Base-by-base conservation (phyloP, 2,329 filamentous ascomycete species). In the Cordyceps pruinosa region DNA sequence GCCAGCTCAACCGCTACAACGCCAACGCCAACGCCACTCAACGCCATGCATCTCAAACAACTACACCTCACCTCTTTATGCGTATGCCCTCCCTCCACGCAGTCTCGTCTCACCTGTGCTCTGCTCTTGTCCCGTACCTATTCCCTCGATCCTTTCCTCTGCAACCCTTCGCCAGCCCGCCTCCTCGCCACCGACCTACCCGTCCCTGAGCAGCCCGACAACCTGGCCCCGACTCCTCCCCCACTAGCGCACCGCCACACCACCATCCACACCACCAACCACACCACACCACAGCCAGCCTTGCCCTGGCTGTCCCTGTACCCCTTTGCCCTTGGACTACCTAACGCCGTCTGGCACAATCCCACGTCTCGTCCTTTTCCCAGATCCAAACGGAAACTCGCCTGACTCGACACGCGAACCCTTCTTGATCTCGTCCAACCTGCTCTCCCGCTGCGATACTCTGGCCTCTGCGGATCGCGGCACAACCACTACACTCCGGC, bases 271-370 rank as follows among this genome's bases (percentile, higher is more conserved):
- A 25, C 26, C 45, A 50, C 47, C 45, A 49, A 46, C 45, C 45
- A 49, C 54, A 56, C 55, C 62, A 60, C 32, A 17, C 34, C 50
- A 25, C 23, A n/a, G 52, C 52, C 34, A 19, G 48, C 39, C 50
- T n/a, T 47, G 55, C 44, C 39, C 39, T 42, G 39, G 12, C 39
- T 10, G n/a, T n/a, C n/a, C 3, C 39, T 39, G 47, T 51, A 37
- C 32, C 55, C 55, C 46, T 57, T 57, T 44, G 55, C 55, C 28
- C 42, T n/a, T n/a, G n/a, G n/a, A n/a, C n/a, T n/a, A n/a, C n/a
- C n/a, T n/a, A n/a, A 19, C 34, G 44, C 44, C 52, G 52, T 32
- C 52, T 21, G 41, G 32, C 44, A 48, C 41, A 41, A 48, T 30
- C 44, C 44, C 26, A 25, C 52, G 52, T 34, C 44, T 48, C 21